A percentile compares a stretch with the other conserved stretches of the same genome.
phyloP scores from a whole-genome alignment of 768 basidiomycete genomes.

The Agrocybe pediades region DNA sequence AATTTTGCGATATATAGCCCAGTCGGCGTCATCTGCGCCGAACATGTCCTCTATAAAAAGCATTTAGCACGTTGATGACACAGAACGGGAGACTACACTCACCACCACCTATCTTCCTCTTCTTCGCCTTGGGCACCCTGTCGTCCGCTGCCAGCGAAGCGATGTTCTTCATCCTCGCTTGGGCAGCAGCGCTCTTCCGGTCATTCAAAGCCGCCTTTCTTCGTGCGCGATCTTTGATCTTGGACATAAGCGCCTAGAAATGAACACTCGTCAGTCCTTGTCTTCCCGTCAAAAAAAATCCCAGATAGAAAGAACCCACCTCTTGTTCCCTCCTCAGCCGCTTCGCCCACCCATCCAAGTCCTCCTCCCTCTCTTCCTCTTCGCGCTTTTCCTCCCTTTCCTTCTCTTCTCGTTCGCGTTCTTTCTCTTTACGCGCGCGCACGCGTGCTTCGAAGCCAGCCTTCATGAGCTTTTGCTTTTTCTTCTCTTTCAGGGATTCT shows the following conservation, averaged over 20 bases:
- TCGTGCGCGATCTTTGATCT: conserved; percentile 83
- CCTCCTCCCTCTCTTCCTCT: conserved; percentile 71
- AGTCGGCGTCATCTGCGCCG: conserved; percentile 93
- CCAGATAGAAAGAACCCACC: conserved; percentile 50
- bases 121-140: conserved; percentile 72
- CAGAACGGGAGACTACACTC: conserved; percentile 18
- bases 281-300: too few relatives aligned
- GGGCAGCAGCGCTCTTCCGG: conserved; percentile 92
- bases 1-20: conserved; percentile 97
- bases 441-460: conserved; percentile 91
- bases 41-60: conserved; percentile 78
- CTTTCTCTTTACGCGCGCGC: conserved; percentile 84
- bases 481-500: conserved; percentile 91
- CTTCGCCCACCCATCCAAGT: conserved; percentile 73
- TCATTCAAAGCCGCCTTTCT: conserved; percentile 83
- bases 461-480: conserved; percentile 89
- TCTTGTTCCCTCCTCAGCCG: conserved; percentile 80
- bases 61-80: background rate
- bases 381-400: conserved; percentile 73
- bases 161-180: conserved; percentile 95
- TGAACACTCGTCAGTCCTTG: too few relatives aligned
- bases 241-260: conserved; percentile 68
- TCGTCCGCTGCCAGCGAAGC: conserved; percentile 90
- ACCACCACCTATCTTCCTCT: conserved; percentile 83
- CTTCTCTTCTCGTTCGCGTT: conserved; percentile 77